Conservation (phyloP, 2,329 filamentous ascomycete species). For the Stemphylium vesicarium region DNA sequence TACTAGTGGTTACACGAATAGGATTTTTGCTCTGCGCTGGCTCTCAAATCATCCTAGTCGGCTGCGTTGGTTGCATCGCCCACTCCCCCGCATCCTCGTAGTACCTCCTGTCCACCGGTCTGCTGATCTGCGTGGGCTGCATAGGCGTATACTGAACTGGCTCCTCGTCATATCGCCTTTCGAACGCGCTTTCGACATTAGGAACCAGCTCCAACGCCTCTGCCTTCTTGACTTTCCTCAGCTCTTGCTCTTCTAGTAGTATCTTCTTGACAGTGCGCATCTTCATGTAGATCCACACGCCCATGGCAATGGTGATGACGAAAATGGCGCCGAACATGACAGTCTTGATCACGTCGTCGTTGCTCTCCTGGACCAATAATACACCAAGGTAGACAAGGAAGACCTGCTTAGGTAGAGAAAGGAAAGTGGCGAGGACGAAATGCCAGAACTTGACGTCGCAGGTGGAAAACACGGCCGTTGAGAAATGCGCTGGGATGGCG, state of each 20-base stretch:
- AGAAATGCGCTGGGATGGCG: constrained; percentile 45
- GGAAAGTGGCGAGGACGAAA: constrained; percentile 43
- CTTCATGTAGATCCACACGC: constrained; percentile 43
- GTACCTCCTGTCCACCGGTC: constrained; percentile 8
- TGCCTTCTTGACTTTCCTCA: constrained; percentile 26
- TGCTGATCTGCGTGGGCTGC: constrained; percentile 23
- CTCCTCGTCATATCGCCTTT: constrained; percentile 27
- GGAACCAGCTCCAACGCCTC: constrained; percentile 27
- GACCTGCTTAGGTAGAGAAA: constrained; percentile 45
- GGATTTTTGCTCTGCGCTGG: neutral
- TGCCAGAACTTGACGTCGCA: constrained; percentile 48
- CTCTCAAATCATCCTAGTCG: constrained; percentile 25
- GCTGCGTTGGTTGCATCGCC: constrained; percentile 26
- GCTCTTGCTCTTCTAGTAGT: constrained; percentile 42
- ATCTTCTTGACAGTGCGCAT: constrained; percentile 43
- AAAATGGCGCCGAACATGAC: constrained; percentile 41
- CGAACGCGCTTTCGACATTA: constrained; percentile 26
- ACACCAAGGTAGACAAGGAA: constrained; percentile 47
- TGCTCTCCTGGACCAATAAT: constrained; percentile 37
- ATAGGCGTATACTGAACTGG: constrained; percentile 21
- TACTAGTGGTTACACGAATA: neutral
- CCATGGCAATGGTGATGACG: constrained; percentile 39
- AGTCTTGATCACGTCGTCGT: constrained; percentile 33
- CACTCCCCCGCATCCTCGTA: constrained; percentile 14
- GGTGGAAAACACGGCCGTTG: constrained; percentile 45